A percentile compares a stretch with the other conserved stretches of the same genome.
Evolutionary conservation across 2,329 filamentous ascomycete species (phyloP).

Genomic region (Daldinia sp.): DNA sequence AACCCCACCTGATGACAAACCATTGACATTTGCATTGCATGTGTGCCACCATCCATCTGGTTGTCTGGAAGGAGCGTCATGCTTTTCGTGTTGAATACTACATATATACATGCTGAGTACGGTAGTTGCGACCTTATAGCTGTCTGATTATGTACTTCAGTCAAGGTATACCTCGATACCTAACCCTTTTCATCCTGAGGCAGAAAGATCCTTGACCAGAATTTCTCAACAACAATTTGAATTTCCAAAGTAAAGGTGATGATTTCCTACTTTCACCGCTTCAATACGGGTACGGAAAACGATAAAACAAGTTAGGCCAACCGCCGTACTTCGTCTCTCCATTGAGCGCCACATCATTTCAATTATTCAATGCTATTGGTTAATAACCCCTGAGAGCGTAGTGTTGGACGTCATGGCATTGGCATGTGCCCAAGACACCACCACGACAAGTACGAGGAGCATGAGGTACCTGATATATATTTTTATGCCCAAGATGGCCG

Average conservation of each 20-base stretch:
- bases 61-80: no score
- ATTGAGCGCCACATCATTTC: conserved; percentile 28
- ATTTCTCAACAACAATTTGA: not conserved
- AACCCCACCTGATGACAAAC: conserved; percentile 21
- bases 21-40: not conserved
- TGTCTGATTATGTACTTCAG: no score
- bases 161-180: no score
- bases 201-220: not conserved
- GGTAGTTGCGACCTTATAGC: no score
- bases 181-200: no score
- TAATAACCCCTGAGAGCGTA: conserved; percentile 20
- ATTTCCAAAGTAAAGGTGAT: not conserved
- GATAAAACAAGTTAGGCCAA: conserved; percentile 7
- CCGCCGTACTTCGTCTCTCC: conserved; percentile 17
- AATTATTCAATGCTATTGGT: conserved; percentile 36
- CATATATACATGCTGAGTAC: no score
- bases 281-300: conserved; percentile 19
- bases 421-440: conserved; percentile 27
- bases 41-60: not conserved
- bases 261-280: conserved; percentile 32
- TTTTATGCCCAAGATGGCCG: not conserved
- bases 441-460: not conserved
- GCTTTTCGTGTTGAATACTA: no score
- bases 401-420: conserved; percentile 35
- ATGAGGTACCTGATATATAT: conserved; percentile 12